Evolutionary conservation across 768 basidiomycete species (phyloP).

Genomic region (Mycena indigotica): DNA sequence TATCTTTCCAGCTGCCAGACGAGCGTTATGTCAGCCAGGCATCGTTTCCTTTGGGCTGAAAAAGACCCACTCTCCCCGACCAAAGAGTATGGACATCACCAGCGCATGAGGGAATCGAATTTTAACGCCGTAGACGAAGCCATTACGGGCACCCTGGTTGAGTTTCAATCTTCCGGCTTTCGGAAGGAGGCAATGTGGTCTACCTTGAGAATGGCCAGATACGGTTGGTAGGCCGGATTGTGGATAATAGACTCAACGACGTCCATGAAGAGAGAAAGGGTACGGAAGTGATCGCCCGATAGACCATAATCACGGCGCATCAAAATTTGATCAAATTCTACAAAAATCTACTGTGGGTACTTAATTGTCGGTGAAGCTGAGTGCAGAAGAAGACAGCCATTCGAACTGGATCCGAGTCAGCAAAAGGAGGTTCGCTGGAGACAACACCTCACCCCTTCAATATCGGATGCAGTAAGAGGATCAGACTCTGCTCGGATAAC

Average conservation of each 20-base stretch:
- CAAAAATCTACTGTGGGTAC: background rate
- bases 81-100: constrained; percentile 94
- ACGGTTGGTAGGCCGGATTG: constrained; percentile 84
- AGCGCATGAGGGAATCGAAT: constrained; percentile 95
- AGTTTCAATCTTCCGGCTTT: background rate
- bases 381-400: background rate
- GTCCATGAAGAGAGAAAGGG: constrained; percentile 1
- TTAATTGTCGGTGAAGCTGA: background rate
- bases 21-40: background rate
- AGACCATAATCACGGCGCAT: background rate
- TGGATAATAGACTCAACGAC: constrained; percentile 38
- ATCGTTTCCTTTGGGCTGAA: constrained; percentile 7
- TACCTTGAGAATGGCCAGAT: constrained; percentile 83
- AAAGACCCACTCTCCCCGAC: constrained; percentile 79
- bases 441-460: background rate
- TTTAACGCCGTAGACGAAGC: constrained; percentile 87
- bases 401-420: background rate
- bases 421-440: too few species aligned
- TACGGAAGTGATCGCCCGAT: background rate
- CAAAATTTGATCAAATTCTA: too few species aligned
- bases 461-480: background rate
- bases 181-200: background rate
- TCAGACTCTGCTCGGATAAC: constrained; percentile 49
- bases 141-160: constrained; percentile 77
- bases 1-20: constrained; percentile 77